phyloP scores from a whole-genome alignment of 2,329 filamentous ascomycete species.

The Curvularia spicifera region DNA sequence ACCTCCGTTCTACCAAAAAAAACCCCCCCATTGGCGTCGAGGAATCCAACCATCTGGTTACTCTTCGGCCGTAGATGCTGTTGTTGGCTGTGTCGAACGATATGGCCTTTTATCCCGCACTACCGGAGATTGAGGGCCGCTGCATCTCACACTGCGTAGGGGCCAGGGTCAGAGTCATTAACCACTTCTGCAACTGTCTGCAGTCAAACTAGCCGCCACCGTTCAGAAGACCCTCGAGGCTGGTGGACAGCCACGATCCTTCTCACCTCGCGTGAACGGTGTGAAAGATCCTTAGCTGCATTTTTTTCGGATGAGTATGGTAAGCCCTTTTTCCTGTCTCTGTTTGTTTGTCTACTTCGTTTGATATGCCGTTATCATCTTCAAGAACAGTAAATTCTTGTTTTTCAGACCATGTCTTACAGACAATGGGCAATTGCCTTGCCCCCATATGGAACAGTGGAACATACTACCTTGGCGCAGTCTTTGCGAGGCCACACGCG shows the following conservation, averaged over 20 bases:
- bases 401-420: neutral
- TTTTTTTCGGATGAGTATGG: constrained; percentile 14
- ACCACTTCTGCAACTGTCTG: constrained; percentile 12
- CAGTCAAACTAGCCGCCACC: constrained; percentile 16
- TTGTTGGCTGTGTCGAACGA: constrained; percentile 8
- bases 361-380: neutral
- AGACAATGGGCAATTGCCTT: neutral
- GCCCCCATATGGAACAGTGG: neutral
- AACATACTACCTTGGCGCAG: neutral
- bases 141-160: constrained; percentile 6
- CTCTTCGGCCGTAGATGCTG: neutral
- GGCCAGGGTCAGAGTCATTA: constrained; percentile 11
- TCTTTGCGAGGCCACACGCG: constrained; percentile 2
- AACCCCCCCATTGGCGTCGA: neutral
- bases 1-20: neutral
- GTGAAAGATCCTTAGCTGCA: constrained; percentile 28
- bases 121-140: constrained; percentile 15
- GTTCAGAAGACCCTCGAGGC: constrained; percentile 17
- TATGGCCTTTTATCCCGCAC: constrained; percentile 11
- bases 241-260: constrained; percentile 14
- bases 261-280: constrained; percentile 30
- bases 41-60: neutral
- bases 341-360: constrained; percentile 7
- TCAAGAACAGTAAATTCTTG: neutral
- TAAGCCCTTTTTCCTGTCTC: constrained; percentile 24